These are phyloP conservation scores for Scenedesmus sp. DNA, from an alignment of 163 green algal species.

Conservation along the genomic window DNA sequence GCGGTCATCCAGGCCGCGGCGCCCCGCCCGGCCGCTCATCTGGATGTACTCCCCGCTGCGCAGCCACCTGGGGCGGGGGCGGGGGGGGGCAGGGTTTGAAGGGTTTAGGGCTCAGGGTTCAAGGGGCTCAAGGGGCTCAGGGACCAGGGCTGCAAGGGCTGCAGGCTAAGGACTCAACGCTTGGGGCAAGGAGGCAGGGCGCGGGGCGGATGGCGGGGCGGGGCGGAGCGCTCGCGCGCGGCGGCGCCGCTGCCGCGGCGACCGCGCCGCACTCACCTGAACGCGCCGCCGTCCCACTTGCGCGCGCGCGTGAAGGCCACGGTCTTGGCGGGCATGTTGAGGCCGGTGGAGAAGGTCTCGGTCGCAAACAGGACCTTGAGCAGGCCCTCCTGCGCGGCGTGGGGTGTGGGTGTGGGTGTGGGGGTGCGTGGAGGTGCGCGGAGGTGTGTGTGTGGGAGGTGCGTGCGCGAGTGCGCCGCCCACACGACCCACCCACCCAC, in stretches of 20 bases:
- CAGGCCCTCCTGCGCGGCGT: constrained; percentile 56
- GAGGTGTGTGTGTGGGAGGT: background rate
- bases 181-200: no score
- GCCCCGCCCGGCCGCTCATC: constrained; percentile 95
- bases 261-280: no score
- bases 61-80: constrained; percentile 49
- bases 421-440: background rate
- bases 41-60: constrained; percentile 80
- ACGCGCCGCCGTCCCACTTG: constrained; percentile 94
- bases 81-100: no score
- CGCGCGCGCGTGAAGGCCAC: constrained; percentile 93
- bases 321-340: constrained; percentile 99
- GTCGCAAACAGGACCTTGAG: constrained; percentile 97
- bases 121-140: no score
- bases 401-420: no score
- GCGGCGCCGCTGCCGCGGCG: no score
- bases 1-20: constrained; percentile 90
- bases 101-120: no score
- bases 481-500: no score
- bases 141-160: no score
- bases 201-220: no score
- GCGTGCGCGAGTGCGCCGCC: background rate
- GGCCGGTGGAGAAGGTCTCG: constrained; percentile 99
- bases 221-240: no score
- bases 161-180: no score